These are phyloP conservation scores for Mortierella claussenii DNA, from an alignment of 192 early-diverging fungal species.

Conservation along the genomic window DNA sequence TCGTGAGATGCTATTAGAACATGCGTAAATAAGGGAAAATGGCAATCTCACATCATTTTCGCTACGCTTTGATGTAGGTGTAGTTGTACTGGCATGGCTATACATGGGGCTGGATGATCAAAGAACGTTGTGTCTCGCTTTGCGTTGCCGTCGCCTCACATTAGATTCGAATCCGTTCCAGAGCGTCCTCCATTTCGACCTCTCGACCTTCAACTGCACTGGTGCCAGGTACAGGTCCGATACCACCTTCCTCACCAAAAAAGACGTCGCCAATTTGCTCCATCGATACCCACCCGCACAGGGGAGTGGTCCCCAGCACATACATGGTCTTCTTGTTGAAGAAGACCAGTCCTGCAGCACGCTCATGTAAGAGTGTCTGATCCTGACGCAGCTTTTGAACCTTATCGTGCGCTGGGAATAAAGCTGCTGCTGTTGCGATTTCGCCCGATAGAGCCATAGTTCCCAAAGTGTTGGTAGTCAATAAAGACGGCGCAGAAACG, in stretches of 20 bases:
- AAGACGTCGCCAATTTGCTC: slow-evolving; percentile 56
- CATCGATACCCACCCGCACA: slow-evolving; percentile 64
- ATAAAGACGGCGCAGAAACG: not conserved
- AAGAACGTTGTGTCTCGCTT: too few relatives aligned
- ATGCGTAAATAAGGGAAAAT: too few relatives aligned
- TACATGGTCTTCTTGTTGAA: slow-evolving; percentile 66
- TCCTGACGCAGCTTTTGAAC: slow-evolving; percentile 36
- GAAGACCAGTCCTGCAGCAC: slow-evolving; percentile 62
- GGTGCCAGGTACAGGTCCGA: slow-evolving; percentile 45
- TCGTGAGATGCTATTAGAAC: too few relatives aligned
- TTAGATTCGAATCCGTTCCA: slow-evolving; percentile 40
- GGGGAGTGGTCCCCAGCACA: slow-evolving; percentile 61
- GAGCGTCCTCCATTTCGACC: slow-evolving; percentile 52
- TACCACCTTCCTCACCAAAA: slow-evolving; percentile 48
- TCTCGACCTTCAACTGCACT: slow-evolving; percentile 43
- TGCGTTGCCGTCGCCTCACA: too few relatives aligned
- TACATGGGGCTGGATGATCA: too few relatives aligned
- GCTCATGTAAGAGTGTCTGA: slow-evolving; percentile 27
- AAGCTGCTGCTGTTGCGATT: slow-evolving; percentile 41
- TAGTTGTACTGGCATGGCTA: too few relatives aligned
- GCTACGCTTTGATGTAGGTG: too few relatives aligned
- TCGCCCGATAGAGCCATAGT: slow-evolving; percentile 47
- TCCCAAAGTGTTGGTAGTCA: slow-evolving; percentile 2
- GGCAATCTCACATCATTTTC: too few relatives aligned
- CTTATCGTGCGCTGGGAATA: slow-evolving; percentile 43